Evolutionary conservation across 352 stramenopile species (phyloP), one percentile per base, ranked within the genome.

Genomic region (Globisporangium orthogonon): DNA sequence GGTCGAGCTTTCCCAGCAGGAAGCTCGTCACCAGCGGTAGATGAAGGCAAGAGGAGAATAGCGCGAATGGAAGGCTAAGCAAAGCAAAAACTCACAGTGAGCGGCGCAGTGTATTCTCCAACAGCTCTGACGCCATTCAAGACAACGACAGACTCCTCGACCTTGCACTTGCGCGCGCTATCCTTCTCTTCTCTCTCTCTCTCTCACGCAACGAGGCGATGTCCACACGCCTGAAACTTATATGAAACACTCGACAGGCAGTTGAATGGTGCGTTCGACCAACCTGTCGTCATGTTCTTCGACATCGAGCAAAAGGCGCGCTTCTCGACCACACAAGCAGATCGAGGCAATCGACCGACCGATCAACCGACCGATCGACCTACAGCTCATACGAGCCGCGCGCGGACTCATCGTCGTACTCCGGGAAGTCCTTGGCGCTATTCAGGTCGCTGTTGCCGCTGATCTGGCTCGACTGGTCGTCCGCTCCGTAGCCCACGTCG

Each of bases 381-480:
- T 86, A 91, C 52, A 91, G 65, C 70, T 91, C 82, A 60, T 91
- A 91, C 30, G 82, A 91, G 48, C 78, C 82, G 64, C 82, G 82
- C 40, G 76, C 76, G 7, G 78, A 88, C 31, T 83, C 74, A 58
- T 89, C 76, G 41, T 89, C 76, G 53, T 78, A 76, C 60, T 91
- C 81, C 1, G 81, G 81, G 56, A 88, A 89, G 29, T 89, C 79
- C 67, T 89, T 77, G 47, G 55, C 61, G 29, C 65, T 76, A 53
- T 87, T 87, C 53, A 86, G 45, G 54, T 81, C 74, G 54, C 79
- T 91, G 63, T 67, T 57, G 28, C 79, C 79, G 49, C 75, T 87
- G 57, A 91, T 70, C 56, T 87, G 73, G 66, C 78, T 89, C 52
- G 75, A 83, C 52, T 88, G 69, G 57, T 91, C 82, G 48, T 74